A percentile compares a stretch with the other conserved stretches of the same genome.
Conservation (phyloP, 2,329 filamentous ascomycete genomes). For the Arthrobotrys conoides region DNA sequence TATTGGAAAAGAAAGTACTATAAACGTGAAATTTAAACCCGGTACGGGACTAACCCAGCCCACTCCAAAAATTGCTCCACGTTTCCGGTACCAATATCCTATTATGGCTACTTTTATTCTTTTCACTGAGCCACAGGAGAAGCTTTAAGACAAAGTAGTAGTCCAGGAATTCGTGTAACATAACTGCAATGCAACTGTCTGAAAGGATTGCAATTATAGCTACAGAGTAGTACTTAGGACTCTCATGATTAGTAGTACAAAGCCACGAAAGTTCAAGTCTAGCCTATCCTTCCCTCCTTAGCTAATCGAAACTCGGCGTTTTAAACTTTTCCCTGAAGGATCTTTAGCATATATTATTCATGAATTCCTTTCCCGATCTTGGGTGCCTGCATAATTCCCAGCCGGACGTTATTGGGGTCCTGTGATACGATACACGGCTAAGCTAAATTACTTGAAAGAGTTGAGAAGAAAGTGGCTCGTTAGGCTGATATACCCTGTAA, state of each 20-base stretch:
- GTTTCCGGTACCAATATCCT: neutral
- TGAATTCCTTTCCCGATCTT: constrained; percentile 6
- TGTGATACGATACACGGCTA: constrained; percentile 23
- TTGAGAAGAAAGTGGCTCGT: constrained; percentile 8
- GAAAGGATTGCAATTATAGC: constrained; percentile 29
- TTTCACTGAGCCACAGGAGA: neutral
- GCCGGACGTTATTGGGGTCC: constrained; percentile 27
- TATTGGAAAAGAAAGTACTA: neutral
- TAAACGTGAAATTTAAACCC: neutral
- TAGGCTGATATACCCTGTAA: constrained; percentile 25
- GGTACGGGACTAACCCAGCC: neutral
- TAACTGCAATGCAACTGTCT: constrained; percentile 1
- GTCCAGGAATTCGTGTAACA: constrained; percentile 19
- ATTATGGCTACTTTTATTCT: neutral
- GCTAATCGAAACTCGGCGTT: neutral
- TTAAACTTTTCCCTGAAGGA: constrained; percentile 16
- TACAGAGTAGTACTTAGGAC: neutral
- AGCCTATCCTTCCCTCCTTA: constrained; percentile 36
- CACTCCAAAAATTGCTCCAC: constrained; percentile 7
- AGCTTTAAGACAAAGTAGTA: neutral
- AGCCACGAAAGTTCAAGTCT: constrained; percentile 7
- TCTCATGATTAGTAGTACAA: neutral
- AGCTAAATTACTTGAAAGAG: neutral
- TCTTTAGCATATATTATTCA: constrained; percentile 29
- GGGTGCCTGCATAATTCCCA: constrained; percentile 4